Conservation (phyloP, 441 rosid species). For the Croton setiger region DNA sequence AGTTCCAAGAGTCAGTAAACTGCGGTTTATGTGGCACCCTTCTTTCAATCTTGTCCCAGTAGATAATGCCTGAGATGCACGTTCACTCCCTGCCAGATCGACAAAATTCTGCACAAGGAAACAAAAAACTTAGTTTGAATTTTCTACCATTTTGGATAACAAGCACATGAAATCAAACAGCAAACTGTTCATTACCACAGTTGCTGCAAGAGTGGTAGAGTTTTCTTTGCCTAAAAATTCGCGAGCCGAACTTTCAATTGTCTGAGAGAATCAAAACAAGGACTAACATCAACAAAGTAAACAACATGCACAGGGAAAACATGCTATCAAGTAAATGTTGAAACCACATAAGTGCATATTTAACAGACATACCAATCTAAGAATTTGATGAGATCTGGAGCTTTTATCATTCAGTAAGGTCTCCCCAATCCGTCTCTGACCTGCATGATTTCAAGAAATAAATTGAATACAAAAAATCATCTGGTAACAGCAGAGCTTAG, state of each 20-base stretch:
- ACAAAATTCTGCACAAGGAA: constrained; percentile 68
- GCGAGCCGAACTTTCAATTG: constrained; percentile 79
- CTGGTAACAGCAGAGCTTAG: constrained; percentile 16
- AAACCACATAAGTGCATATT: constrained; percentile 20
- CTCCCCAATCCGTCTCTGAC: constrained; percentile 83
- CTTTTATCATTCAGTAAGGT: constrained; percentile 76
- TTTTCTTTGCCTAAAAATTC: constrained; percentile 68
- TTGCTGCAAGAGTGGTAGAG: constrained; percentile 70
- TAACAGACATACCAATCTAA: constrained; percentile 50
- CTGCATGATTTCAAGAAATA: constrained; percentile 35
- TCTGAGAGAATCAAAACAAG: constrained; percentile 35
- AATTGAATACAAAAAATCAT: constrained; percentile 15
- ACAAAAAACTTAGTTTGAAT: neutral
- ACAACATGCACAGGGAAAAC: neutral
- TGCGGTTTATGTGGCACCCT: constrained; percentile 93
- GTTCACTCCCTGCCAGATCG: constrained; percentile 97
- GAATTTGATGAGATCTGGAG: constrained; percentile 94
- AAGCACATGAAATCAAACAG: neutral
- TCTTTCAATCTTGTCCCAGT: constrained; percentile 88
- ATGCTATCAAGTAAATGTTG: constrained; percentile 12
- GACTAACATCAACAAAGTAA: neutral
- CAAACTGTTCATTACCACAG: constrained; percentile 54
- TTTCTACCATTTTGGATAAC: neutral
- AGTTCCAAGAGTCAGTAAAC: constrained; percentile 88
- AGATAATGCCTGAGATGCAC: constrained; percentile 89